A percentile compares a stretch with the other conserved stretches of the same genome.
These are phyloP conservation scores for Houttuynia cordata DNA, from an alignment of 164 flowering plant genomes.

Conservation along the genomic window DNA sequence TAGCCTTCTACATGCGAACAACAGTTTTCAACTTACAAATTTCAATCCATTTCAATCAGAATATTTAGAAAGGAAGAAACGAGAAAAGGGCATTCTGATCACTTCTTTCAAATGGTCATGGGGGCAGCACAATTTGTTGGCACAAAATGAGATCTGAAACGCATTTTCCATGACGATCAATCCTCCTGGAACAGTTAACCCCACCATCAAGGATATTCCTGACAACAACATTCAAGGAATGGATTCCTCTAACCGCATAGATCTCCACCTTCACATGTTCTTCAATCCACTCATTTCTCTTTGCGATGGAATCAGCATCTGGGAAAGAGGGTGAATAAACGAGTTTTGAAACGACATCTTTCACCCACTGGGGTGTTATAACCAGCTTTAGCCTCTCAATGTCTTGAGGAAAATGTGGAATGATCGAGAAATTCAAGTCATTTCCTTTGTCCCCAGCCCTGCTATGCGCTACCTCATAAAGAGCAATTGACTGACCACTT, in stretches of 20 bases:
- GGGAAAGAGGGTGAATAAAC: slow-evolving; percentile 40
- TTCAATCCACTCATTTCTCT: slow-evolving; percentile 34
- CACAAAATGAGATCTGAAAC: slow-evolving; percentile 73
- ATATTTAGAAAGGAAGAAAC: too few species aligned
- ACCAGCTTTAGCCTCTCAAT: slow-evolving; percentile 58
- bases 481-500: slow-evolving; percentile 47
- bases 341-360: slow-evolving; percentile 41
- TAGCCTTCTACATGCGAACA: too few species aligned
- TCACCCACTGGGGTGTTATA: slow-evolving; percentile 75
- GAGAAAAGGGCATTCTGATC: background rate
- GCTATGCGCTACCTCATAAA: slow-evolving; percentile 69
- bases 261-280: slow-evolving; percentile 66
- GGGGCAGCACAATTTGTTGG: slow-evolving; percentile 62
- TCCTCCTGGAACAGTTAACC: slow-evolving; percentile 92
- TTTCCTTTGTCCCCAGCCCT: slow-evolving; percentile 96
- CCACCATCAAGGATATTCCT: slow-evolving; percentile 90
- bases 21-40: too few species aligned
- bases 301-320: slow-evolving; percentile 19
- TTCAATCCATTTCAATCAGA: too few species aligned
- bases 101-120: slow-evolving; percentile 6
- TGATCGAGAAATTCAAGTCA: slow-evolving; percentile 78
- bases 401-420: slow-evolving; percentile 72
- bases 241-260: slow-evolving; percentile 66
- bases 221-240: slow-evolving; percentile 70
- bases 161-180: slow-evolving; percentile 94